Base-by-base conservation (phyloP, 129 eudicot species). In the Centella asiatica region DNA sequence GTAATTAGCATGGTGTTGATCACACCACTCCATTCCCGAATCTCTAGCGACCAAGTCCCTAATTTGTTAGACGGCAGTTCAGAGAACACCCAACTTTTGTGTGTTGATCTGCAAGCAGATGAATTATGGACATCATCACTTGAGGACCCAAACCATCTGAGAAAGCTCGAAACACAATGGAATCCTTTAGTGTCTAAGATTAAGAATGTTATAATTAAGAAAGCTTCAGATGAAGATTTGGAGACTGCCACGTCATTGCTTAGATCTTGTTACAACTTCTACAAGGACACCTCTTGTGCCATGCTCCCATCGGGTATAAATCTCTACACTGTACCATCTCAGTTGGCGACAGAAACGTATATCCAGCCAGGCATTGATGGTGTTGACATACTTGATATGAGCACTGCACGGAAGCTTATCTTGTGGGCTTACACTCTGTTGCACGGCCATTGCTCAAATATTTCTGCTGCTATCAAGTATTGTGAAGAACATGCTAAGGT, bases 401-500 rank as follows among this genome's bases (percentile, higher is more conserved):
- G 80, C 71, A 82, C 85, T 45, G 65, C 96, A 31, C 71, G 94
- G 73, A 92, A 87, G 78, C 95, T 92, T 69, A 85, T 92, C 23
- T 62, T 82, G 72, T 87, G 99, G 99, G 99, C 99, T 24, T 84
- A 87, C 73, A 72, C 99, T 1, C 74, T 92, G 48, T 70, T 87
- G 76, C 94, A 84, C 70, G 99, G 99, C 24, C 88, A 81, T 55
- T 84, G 80, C 75, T 53, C 94, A 63, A 76, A 76, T 64, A 70
- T 87, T 2, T 81, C 99, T 22, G 69, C 67, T 44, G 81, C 78
- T 69, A 81, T 85, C 11, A 92, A 92, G 84, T 80, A 84, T 63
- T 92, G 96, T 74, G 99, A 92, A 74, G 99, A 92, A 76, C 88
- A 77, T 44, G 71, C 73, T 29, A 92, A 87, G 95, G 99, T 92